These are phyloP conservation scores for Aspergillus thermomutatus DNA, from an alignment of 2,329 filamentous ascomycete genomes.

Conservation along the genomic window DNA sequence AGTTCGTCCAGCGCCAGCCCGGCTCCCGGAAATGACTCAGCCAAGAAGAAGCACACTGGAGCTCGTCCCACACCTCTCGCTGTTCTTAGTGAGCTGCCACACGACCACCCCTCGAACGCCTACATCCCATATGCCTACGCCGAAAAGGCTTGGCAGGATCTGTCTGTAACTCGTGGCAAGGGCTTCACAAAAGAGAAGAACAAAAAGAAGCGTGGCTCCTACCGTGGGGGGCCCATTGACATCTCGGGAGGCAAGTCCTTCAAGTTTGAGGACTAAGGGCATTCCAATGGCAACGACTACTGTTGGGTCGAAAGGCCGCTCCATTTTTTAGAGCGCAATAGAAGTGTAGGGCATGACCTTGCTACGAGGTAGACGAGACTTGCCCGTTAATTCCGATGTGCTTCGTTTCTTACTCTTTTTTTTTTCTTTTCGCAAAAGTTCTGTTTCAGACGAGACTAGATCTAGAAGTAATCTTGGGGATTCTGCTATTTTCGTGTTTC, in stretches of 20 bases:
- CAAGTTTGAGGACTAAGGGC: constrained; percentile 82
- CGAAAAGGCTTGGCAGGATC: constrained; percentile 78
- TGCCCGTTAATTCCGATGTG: background rate
- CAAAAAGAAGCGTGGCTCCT: constrained; percentile 91
- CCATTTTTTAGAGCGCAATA: background rate
- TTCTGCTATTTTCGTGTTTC: constrained; percentile 10
- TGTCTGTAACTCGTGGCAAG: constrained; percentile 90
- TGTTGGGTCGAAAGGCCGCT: background rate
- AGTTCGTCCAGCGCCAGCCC: constrained; percentile 54
- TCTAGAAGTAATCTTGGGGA: constrained; percentile 14
- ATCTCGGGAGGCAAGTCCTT: constrained; percentile 76
- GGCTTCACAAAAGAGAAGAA: constrained; percentile 99
- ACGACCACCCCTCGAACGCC: constrained; percentile 73
- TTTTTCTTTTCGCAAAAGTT: constrained; percentile 8
- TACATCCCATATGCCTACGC: constrained; percentile 86
- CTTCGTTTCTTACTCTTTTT: background rate
- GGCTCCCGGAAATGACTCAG: constrained; percentile 24
- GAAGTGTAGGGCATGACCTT: constrained; percentile 14
- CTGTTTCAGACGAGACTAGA: constrained; percentile 8
- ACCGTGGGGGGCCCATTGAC: constrained; percentile 85
- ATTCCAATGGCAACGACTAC: background rate
- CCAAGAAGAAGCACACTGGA: constrained; percentile 43
- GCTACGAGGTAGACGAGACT: background rate
- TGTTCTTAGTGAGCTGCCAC: constrained; percentile 65
- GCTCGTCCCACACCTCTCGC: constrained; percentile 70